Percentiles rank a stretch among this genome's conserved stretches.
Evolutionary conservation across 371 early-diverging fungal genomes (phyloP).

Genomic region (Mortierella sp.): DNA sequence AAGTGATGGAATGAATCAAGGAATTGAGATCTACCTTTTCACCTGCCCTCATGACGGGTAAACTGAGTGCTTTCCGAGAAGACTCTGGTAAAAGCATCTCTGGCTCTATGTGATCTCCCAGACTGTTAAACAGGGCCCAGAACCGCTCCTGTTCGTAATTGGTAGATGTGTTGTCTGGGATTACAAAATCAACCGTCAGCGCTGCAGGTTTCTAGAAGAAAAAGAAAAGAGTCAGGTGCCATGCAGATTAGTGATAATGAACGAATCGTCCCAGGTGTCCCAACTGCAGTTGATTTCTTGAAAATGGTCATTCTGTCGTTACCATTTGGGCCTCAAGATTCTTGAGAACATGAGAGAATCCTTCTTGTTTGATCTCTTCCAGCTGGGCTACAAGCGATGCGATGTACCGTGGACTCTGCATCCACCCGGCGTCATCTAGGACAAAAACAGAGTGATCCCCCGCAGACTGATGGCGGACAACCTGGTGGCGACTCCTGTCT

Average conservation of each 20-base stretch:
- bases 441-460: conserved; percentile 33
- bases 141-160: conserved; percentile 23
- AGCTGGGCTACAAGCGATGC: conserved; percentile 20
- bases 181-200: conserved; percentile 30
- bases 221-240: neutral
- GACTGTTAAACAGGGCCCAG: conserved; percentile 35
- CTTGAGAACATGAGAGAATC: conserved; percentile 30
- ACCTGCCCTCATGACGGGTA: conserved; percentile 13
- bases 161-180: conserved; percentile 16
- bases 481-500: conserved; percentile 41
- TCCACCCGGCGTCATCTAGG: conserved; percentile 33
- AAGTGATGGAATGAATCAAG: neutral
- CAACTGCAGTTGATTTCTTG: neutral
- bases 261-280: neutral
- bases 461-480: conserved; percentile 26
- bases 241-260: neutral
- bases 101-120: conserved; percentile 35
- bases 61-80: conserved; percentile 7
- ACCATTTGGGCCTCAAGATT: conserved; percentile 51
- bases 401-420: conserved; percentile 30
- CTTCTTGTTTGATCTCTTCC: conserved; percentile 38
- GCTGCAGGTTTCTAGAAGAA: conserved; percentile 29
- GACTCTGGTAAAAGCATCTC: conserved; percentile 20
- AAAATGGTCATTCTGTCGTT: neutral
- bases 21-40: neutral